Percentiles rank a stretch among this genome's conserved stretches.
Evolutionary conservation across 257 asterid species (phyloP).

Genomic region (Leptodermis oblonga): DNA sequence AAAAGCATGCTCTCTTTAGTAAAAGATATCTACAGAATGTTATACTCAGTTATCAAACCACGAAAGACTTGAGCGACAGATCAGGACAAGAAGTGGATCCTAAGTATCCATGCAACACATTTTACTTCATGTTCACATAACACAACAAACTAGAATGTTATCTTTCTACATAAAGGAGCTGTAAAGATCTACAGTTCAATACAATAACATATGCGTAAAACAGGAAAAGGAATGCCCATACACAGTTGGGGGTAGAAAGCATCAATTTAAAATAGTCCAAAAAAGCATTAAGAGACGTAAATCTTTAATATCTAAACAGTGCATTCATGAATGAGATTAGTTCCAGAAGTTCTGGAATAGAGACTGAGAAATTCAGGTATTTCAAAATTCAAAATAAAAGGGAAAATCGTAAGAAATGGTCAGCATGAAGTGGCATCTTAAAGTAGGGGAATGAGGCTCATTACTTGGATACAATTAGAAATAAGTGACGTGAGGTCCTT

Average conservation of each 20-base stretch:
- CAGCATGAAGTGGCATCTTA: not conserved
- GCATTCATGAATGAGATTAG: not conserved
- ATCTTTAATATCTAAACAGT: not conserved
- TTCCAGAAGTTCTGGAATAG: not conserved
- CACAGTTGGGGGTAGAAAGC: not conserved
- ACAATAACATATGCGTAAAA: not conserved
- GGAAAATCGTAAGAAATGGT: not conserved
- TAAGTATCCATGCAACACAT: not conserved
- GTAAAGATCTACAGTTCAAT: not conserved
- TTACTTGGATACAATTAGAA: slow-evolving; percentile 64
- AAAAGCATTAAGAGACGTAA: not conserved
- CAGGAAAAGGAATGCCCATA: not conserved
- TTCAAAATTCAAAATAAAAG: not conserved
- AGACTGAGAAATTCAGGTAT: not conserved
- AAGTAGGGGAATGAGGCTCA: slow-evolving; percentile 4
- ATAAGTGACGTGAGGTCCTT: slow-evolving; percentile 52
- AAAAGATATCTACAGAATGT: not conserved
- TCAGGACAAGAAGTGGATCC: not conserved
- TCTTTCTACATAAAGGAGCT: too few relatives aligned
- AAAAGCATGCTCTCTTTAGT: not conserved
- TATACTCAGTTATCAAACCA: not conserved
- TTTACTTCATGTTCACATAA: not conserved
- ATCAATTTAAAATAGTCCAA: not conserved
- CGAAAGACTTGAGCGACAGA: not conserved
- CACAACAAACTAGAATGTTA: not conserved